A percentile compares a stretch with the other conserved stretches of the same genome.
Evolutionary conservation across 345 rosid genomes (phyloP).

Genomic region (Aquilaria sinensis): DNA sequence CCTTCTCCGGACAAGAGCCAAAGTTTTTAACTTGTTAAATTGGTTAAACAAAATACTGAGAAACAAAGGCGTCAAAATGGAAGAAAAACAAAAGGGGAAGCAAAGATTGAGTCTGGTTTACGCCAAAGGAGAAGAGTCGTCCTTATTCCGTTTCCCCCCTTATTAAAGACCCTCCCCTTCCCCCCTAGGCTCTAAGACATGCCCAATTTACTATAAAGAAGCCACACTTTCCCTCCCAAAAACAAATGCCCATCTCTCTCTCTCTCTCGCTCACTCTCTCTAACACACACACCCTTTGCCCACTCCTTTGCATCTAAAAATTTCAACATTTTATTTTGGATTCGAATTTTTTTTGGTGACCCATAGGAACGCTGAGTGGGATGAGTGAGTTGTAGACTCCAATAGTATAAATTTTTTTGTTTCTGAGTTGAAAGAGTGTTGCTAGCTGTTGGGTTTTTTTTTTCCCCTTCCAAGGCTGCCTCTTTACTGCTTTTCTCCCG

Average conservation of each 20-base stretch:
- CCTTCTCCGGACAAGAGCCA: constrained; percentile 15
- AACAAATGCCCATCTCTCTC: background rate
- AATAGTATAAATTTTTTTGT: background rate
- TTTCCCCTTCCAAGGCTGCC: background rate
- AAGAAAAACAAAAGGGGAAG: background rate
- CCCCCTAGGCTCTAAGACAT: background rate
- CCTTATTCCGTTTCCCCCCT: constrained; percentile 22
- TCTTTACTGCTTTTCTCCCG: background rate
- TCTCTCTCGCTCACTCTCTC: background rate
- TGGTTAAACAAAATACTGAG: constrained; percentile 10
- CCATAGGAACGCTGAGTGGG: constrained; percentile 2
- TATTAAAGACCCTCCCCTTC: background rate
- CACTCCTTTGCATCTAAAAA: background rate
- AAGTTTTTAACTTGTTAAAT: constrained; percentile 10
- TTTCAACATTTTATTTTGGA: background rate
- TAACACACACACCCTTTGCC: background rate
- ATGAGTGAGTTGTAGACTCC: constrained; percentile 7
- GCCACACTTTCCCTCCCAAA: constrained; percentile 26
- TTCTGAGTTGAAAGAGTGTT: background rate
- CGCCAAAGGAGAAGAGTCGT: constrained; percentile 48
- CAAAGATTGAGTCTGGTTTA: constrained; percentile 56
- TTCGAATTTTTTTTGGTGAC: background rate
- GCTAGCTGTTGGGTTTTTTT: background rate
- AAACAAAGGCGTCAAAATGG: constrained; percentile 15
- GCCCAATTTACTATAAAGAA: constrained; percentile 38